Conservation (phyloP, 73 alveolate species). For the Symbiodinium natans region DNA sequence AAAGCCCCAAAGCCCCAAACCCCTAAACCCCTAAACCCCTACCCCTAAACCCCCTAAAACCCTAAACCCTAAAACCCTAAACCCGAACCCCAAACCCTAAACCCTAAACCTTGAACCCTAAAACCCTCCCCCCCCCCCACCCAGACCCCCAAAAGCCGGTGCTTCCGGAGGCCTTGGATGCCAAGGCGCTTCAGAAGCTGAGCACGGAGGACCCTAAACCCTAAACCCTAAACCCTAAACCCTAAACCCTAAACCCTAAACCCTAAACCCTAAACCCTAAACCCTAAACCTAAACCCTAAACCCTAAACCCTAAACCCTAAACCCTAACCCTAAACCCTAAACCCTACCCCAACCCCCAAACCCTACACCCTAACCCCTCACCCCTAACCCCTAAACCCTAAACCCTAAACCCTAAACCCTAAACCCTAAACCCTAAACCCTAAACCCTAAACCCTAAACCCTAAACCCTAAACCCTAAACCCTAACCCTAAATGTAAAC, state of each 20-base stretch:
- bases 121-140: too few species aligned
- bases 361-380: neutral
- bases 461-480: too few species aligned
- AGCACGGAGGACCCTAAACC: slow-evolving; percentile 29
- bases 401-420: too few species aligned
- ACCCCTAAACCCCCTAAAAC: too few species aligned
- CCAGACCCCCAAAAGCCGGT: neutral
- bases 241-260: neutral
- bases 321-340: neutral
- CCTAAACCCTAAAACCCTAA: too few species aligned
- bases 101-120: neutral
- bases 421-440: neutral
- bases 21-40: too few species aligned
- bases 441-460: neutral
- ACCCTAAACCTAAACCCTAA: too few species aligned
- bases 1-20: too few species aligned
- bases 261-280: too few species aligned
- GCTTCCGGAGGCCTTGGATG: slow-evolving; percentile 18
- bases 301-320: neutral
- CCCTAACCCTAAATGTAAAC: too few species aligned
- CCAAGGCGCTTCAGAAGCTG: slow-evolving; percentile 55
- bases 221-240: neutral
- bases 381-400: neutral
- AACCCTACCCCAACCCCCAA: too few species aligned
- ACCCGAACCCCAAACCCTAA: neutral